A percentile compares a stretch with the other conserved stretches of the same genome.
phyloP scores from a whole-genome alignment of 441 rosid genomes.

The Cnidoscolus chayamansa region DNA sequence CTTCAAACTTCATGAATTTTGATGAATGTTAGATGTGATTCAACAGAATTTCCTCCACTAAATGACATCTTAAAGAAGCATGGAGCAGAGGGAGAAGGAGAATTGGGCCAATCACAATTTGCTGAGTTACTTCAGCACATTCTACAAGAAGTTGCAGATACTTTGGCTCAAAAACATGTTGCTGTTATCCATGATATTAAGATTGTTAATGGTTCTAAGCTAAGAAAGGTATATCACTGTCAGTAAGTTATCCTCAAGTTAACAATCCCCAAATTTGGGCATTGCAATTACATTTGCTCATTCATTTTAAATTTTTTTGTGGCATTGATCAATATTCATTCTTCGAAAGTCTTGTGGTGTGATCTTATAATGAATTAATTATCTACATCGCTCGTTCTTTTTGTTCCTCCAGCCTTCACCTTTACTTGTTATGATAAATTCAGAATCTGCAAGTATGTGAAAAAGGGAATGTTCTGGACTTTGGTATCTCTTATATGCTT shows the following conservation, averaged over 20 bases:
- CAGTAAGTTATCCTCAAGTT: constrained; percentile 12
- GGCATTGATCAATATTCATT: not conserved
- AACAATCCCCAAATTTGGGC: not conserved
- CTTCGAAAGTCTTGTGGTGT: not conserved
- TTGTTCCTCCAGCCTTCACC: not conserved
- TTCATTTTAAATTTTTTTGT: not conserved
- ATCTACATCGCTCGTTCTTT: not conserved
- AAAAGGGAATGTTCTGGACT: not conserved
- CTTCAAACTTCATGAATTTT: constrained; percentile 24
- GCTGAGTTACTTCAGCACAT: constrained; percentile 67
- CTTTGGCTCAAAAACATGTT: constrained; percentile 46
- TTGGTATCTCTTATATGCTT: too few relatives aligned
- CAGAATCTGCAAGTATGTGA: constrained; percentile 1
- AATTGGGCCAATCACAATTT: constrained; percentile 82
- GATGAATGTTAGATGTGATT: constrained; percentile 19
- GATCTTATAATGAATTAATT: not conserved
- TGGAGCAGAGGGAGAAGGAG: constrained; percentile 63
- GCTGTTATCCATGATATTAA: constrained; percentile 46
- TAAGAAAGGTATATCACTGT: constrained; percentile 48
- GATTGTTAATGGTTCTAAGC: constrained; percentile 55
- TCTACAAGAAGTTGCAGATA: constrained; percentile 64
- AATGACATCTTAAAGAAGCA: constrained; percentile 68
- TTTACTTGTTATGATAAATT: not conserved
- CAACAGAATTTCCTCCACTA: constrained; percentile 55
- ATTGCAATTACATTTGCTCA: not conserved